Conservation (phyloP, 192 early-diverging fungal species). For the Piromyces finnis region DNA sequence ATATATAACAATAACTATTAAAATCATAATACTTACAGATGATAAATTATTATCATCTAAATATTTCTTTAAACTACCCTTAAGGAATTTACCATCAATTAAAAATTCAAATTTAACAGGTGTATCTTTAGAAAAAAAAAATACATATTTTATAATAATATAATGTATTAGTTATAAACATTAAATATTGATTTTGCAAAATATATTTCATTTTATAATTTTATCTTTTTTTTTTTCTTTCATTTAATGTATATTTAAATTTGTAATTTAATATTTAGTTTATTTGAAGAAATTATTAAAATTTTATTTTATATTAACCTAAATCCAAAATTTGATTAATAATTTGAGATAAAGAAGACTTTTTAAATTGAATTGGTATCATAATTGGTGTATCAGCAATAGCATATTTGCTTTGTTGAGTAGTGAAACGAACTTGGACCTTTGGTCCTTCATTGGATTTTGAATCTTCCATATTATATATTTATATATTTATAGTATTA, state of each 20-base stretch:
- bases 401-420: conserved; percentile 52
- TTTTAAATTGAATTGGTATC: conserved; percentile 63
- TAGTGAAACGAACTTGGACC: conserved; percentile 71
- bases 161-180: no score
- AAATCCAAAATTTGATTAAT: conserved; percentile 71
- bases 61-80: conserved; percentile 53
- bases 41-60: conserved; percentile 46
- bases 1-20: neutral
- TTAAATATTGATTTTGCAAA: no score
- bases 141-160: no score
- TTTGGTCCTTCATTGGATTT: conserved; percentile 1
- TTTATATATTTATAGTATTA: no score
- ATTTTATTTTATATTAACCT: conserved; percentile 3
- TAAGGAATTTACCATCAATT: conserved; percentile 76
- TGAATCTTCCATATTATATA: neutral
- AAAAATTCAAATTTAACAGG: conserved; percentile 86
- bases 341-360: conserved; percentile 83
- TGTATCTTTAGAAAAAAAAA: conserved; percentile 33
- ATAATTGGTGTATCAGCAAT: conserved; percentile 74
- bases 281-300: no score
- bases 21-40: conserved; percentile 15
- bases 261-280: no score
- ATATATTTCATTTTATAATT: no score
- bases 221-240: no score
- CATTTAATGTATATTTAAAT: no score